Base-by-base conservation (phyloP, 805 yeast species). In the Candida awuae region DNA sequence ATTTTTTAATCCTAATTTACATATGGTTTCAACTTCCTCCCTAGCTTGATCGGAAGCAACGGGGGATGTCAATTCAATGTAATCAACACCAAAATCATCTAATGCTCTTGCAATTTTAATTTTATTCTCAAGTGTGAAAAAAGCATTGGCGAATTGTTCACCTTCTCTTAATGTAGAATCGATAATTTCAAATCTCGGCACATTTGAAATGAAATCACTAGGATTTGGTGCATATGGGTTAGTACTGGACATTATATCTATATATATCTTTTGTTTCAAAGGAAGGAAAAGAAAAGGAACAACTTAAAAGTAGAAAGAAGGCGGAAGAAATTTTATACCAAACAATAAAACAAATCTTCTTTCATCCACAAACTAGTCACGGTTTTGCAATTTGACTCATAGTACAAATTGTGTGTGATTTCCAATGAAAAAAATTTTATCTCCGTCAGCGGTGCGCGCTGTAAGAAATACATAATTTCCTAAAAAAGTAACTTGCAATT, bases 151-250 rank as follows among this genome's bases (percentile, higher is more conserved):
- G 48, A 73, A 73, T 55, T 73, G 80, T 56, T 73, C 80, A 53
- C 80, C 80, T 55, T 73, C 80, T 69, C 80, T 71, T 41, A 73
- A 62, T 17, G 80, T 73, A 21, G 77, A 68, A 51, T 73, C 80
- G 42, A 73, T 73, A 29, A 73, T 56, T 57, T 73, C 67, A 54
- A 73, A 73, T 51, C 65, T 65, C 45, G 63, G 59, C 20, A 73
- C 79, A 48, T 73, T 73, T 26, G 79, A 73, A 46, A 73, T 60
- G 46, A 59, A 72, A 58, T 73, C 79, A 44, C 73, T 62, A 17
- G 80, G 80, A 48, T 73, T 69, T 31, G 78, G 77, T 23, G 77
- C 78, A 50, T 73, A 73, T 33, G 79, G 79, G 53, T 73, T 73
- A 45, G 59, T 56, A 16, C 36, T 10, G 13, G 34, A 20, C 37